These are phyloP conservation scores for Breynia disticha DNA, from an alignment of 441 rosid genomes.

Conservation along the genomic window DNA sequence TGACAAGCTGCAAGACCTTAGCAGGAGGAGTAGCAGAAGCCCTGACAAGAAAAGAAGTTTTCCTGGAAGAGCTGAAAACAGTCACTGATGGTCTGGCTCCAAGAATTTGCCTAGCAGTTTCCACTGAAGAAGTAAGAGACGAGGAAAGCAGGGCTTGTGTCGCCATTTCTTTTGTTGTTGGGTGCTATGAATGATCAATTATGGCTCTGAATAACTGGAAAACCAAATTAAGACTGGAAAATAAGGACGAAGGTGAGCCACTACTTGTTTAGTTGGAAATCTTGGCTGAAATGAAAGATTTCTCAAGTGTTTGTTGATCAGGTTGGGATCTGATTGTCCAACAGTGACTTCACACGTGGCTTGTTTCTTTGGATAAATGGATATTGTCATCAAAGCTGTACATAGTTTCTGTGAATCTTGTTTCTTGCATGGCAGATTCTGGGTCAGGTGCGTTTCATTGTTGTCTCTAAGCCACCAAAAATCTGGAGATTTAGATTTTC, in stretches of 20 bases:
- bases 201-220: background rate
- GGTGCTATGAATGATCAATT: background rate
- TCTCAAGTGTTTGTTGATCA: conserved; percentile 29
- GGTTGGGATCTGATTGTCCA: conserved; percentile 60
- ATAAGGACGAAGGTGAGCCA: conserved; percentile 16
- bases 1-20: conserved; percentile 38
- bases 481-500: too few species aligned
- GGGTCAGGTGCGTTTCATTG: too few species aligned
- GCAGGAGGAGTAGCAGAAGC: conserved; percentile 87
- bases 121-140: conserved; percentile 65
- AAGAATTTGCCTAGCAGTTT: conserved; percentile 59
- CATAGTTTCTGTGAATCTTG: background rate
- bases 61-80: conserved; percentile 34
- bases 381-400: conserved; percentile 16
- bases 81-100: conserved; percentile 38
- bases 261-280: conserved; percentile 29
- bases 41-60: conserved; percentile 51
- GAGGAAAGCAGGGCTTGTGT: conserved; percentile 84
- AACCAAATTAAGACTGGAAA: conserved; percentile 5
- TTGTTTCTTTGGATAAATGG: conserved; percentile 34
- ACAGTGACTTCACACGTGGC: conserved; percentile 50
- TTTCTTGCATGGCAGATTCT: conserved; percentile 27
- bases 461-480: too few species aligned
- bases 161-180: conserved; percentile 35
- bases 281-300: conserved; percentile 14